phyloP scores from a whole-genome alignment of 139 green algal genomes.

The Eudorina sp. region DNA sequence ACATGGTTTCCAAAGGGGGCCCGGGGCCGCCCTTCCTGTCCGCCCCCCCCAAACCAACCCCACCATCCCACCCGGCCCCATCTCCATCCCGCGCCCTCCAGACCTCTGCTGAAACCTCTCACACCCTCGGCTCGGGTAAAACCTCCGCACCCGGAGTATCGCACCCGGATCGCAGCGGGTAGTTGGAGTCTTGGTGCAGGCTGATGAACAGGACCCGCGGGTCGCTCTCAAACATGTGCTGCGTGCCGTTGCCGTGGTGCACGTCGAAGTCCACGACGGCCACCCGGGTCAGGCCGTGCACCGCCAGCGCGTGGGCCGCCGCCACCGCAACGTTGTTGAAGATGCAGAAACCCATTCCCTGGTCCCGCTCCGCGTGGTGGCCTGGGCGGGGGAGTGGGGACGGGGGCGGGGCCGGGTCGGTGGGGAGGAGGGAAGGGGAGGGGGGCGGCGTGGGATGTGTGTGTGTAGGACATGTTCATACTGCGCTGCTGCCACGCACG shows the following conservation, averaged over 20 bases:
- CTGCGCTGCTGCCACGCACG: too few species aligned
- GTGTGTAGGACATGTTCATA: background rate
- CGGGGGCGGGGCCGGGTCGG: background rate
- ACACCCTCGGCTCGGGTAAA: background rate
- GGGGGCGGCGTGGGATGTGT: background rate
- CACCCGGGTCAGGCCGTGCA: slow-evolving; percentile 63
- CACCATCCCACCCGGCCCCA: background rate
- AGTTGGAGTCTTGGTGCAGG: slow-evolving; percentile 76
- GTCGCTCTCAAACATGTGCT: slow-evolving; percentile 79
- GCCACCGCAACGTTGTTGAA: slow-evolving; percentile 85
- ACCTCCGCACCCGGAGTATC: background rate
- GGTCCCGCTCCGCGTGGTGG: slow-evolving; percentile 70
- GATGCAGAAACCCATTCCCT: slow-evolving; percentile 83
- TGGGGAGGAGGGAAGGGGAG: background rate
- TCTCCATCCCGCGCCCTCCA: background rate
- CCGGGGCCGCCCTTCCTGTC: too few species aligned
- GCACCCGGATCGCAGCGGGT: slow-evolving; percentile 62
- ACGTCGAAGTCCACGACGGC: slow-evolving; percentile 72
- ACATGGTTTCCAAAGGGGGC: too few species aligned
- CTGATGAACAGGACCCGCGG: slow-evolving; percentile 78
- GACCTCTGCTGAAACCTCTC: background rate
- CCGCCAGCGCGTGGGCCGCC: slow-evolving; percentile 53
- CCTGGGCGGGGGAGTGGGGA: slow-evolving; percentile 38
- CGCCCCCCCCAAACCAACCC: background rate
- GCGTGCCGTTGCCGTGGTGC: slow-evolving; percentile 66